Conservation (phyloP, 2,329 filamentous ascomycete genomes). For the Fusarium sp. region DNA sequence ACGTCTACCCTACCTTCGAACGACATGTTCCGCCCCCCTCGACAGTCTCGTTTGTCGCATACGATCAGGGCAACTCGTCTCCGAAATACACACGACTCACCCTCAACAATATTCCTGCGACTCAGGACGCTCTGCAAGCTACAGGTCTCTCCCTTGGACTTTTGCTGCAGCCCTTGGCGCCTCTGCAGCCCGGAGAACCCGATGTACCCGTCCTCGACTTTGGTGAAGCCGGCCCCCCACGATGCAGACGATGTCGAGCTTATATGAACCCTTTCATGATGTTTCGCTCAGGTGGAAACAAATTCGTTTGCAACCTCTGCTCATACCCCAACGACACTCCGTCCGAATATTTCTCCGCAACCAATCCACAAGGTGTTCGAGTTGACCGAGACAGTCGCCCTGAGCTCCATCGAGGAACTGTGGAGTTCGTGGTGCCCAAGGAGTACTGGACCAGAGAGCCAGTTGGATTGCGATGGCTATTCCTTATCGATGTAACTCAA, state of each 20-base stretch:
- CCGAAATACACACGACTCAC: constrained; percentile 93
- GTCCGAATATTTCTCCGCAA: constrained; percentile 91
- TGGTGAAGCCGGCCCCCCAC: constrained; percentile 86
- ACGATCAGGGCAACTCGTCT: constrained; percentile 95
- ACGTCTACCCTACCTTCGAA: constrained; percentile 96
- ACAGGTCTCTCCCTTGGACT: constrained; percentile 89
- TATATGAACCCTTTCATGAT: constrained; percentile 99
- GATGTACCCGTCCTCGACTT: constrained; percentile 94
- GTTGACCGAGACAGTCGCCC: constrained; percentile 89
- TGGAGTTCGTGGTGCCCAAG: constrained; percentile 96
- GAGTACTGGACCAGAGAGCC: constrained; percentile 98
- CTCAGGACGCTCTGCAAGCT: constrained; percentile 78
- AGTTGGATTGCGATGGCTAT: constrained; percentile 86
- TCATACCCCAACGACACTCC: constrained; percentile 96
- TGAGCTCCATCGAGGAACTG: constrained; percentile 89
- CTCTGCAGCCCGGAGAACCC: constrained; percentile 82
- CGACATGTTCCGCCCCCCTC: constrained; percentile 90
- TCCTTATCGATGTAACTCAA: constrained; percentile 91
- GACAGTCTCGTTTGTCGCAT: constrained; percentile 88
- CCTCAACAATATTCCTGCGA: constrained; percentile 90
- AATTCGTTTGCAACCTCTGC: constrained; percentile 98
- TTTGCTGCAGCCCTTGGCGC: constrained; percentile 86
- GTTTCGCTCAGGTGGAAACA: constrained; percentile 92
- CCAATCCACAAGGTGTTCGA: constrained; percentile 84
- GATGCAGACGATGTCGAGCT: constrained; percentile 90